A percentile compares a stretch with the other conserved stretches of the same genome.
Evolutionary conservation across 2,329 filamentous ascomycete species (phyloP).

Genomic region (Colletotrichum magnum): DNA sequence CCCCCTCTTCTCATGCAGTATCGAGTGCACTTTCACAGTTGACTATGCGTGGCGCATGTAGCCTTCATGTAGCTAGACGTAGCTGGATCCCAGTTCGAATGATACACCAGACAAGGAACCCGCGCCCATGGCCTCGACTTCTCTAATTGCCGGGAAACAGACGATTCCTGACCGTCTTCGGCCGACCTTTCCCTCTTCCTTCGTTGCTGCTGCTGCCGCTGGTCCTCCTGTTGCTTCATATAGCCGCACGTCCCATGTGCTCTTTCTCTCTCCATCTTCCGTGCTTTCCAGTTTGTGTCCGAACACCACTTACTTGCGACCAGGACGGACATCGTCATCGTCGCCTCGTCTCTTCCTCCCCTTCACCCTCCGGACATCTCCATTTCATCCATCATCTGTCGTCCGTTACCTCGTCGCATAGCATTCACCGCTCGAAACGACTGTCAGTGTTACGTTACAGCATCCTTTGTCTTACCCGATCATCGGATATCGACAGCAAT

Average conservation of each 20-base stretch:
- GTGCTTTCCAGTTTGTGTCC: slow-evolving; percentile 8
- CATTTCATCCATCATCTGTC: slow-evolving; percentile 2
- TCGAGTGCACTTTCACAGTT: too few species aligned
- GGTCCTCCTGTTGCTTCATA: slow-evolving; percentile 13
- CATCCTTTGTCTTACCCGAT: background rate
- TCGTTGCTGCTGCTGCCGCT: background rate
- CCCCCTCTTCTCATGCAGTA: too few species aligned
- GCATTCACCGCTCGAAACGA: slow-evolving; percentile 10
- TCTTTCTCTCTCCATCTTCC: slow-evolving; percentile 9
- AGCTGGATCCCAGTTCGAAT: too few species aligned
- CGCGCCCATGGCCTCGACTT: slow-evolving; percentile 3
- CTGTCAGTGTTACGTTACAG: background rate
- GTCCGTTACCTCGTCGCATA: slow-evolving; percentile 18
- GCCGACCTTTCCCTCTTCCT: slow-evolving; percentile 16
- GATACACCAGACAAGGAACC: slow-evolving; percentile 1
- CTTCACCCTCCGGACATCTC: background rate
- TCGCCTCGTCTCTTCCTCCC: slow-evolving; percentile 3
- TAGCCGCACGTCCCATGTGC: slow-evolving; percentile 37
- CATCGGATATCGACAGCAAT: background rate
- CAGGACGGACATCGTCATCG: too few species aligned
- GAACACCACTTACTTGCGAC: background rate
- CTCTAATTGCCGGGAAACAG: slow-evolving; percentile 16
- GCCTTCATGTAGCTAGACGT: too few species aligned
- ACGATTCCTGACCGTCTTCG: background rate
- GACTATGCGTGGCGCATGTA: too few species aligned